Conservation (phyloP, 257 asterid genomes). For the Apocynum venetum region DNA sequence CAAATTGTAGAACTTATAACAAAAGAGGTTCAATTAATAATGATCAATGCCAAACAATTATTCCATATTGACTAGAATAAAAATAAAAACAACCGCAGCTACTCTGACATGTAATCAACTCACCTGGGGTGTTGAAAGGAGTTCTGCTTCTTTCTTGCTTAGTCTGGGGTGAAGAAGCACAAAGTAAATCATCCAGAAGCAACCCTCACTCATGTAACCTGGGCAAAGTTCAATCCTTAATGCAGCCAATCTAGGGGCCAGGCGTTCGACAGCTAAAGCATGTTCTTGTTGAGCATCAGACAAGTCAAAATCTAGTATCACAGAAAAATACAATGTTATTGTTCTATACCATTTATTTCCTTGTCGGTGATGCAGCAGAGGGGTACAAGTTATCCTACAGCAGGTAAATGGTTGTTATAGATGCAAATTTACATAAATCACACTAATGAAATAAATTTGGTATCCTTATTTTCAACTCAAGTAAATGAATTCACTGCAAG, state of each 20-base stretch:
- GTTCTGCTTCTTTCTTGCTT: constrained; percentile 41
- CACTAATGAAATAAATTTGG: not conserved
- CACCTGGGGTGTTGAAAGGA: constrained; percentile 69
- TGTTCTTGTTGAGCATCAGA: constrained; percentile 75
- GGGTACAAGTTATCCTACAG: not conserved
- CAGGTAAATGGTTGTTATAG: not conserved
- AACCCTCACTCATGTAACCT: constrained; percentile 54
- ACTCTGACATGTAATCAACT: constrained; percentile 1
- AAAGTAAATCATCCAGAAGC: constrained; percentile 79
- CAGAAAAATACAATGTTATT: constrained; percentile 1
- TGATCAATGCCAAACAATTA: not conserved
- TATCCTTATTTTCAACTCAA: not conserved
- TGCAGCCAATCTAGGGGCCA: constrained; percentile 63
- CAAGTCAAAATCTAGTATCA: constrained; percentile 47
- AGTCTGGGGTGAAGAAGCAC: constrained; percentile 68
- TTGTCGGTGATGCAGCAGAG: not conserved
- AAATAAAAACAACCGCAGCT: not conserved
- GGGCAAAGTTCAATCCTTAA: constrained; percentile 71
- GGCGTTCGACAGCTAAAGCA: constrained; percentile 64
- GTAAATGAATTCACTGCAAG: not conserved
- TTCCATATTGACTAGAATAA: not conserved
- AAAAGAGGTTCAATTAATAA: not conserved
- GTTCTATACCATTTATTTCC: constrained; percentile 16
- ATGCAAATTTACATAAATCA: not conserved
- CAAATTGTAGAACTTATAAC: not conserved